A percentile compares a stretch with the other conserved stretches of the same genome.
Evolutionary conservation across 176 grass and related monocot genomes (phyloP).

Genomic region (Ensete ventricosum): DNA sequence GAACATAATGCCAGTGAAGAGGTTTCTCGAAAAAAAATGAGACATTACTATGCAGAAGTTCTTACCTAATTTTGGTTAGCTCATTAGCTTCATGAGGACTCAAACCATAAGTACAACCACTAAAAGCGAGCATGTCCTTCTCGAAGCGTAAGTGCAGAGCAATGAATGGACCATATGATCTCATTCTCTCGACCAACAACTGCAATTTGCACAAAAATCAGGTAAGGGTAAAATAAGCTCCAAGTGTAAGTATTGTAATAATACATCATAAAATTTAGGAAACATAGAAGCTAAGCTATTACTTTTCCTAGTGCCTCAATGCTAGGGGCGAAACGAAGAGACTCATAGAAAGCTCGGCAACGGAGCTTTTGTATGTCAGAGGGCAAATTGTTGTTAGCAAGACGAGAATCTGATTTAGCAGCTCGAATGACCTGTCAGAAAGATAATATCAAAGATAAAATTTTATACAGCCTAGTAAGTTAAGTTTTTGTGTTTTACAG

Average conservation of each 20-base stretch:
- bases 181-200: conserved; percentile 95
- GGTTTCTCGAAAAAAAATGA: conserved; percentile 1
- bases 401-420: conserved; percentile 97
- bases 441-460: background rate
- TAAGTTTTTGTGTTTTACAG: background rate
- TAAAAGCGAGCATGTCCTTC: conserved; percentile 99
- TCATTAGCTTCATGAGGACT: conserved; percentile 75
- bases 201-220: conserved; percentile 27
- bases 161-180: conserved; percentile 72
- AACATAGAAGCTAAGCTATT: background rate
- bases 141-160: conserved; percentile 97
- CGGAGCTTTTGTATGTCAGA: conserved; percentile 91
- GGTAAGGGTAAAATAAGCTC: background rate
- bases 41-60: background rate
- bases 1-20: background rate
- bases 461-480: background rate
- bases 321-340: conserved; percentile 64
- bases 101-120: conserved; percentile 90
- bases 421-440: conserved; percentile 68
- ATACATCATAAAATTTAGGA: too few relatives aligned
- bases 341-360: conserved; percentile 72
- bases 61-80: conserved; percentile 66
- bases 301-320: conserved; percentile 90
- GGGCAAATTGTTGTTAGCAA: conserved; percentile 91
- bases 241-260: background rate